phyloP scores from a whole-genome alignment of 2,329 filamentous ascomycete species.

The Aspergillus intermedius region DNA sequence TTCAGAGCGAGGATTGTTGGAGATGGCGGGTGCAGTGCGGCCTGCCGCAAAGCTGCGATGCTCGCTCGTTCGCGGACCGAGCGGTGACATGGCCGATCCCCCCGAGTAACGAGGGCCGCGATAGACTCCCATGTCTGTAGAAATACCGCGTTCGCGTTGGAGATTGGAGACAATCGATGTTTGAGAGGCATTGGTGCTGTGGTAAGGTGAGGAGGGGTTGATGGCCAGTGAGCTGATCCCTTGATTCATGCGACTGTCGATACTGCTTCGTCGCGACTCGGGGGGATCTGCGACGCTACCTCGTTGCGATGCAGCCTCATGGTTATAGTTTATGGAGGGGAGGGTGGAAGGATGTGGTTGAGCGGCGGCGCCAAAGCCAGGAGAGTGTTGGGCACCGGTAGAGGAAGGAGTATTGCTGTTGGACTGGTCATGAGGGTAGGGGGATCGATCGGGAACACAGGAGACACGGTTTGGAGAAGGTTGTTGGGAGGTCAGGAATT shows the following conservation, averaged over 20 bases:
- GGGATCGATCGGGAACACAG: slow-evolving; percentile 35
- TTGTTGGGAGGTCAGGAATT: slow-evolving; percentile 40
- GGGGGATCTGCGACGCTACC: slow-evolving; percentile 35
- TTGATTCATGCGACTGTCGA: slow-evolving; percentile 46
- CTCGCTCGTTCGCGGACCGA: slow-evolving; percentile 34
- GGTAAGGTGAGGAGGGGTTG: slow-evolving; percentile 43
- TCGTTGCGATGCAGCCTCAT: slow-evolving; percentile 45
- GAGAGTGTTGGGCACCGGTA: slow-evolving; percentile 33
- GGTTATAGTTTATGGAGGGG: slow-evolving; percentile 55
- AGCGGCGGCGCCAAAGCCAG: slow-evolving; percentile 32
- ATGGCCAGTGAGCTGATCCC: slow-evolving; percentile 43
- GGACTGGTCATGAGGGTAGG: slow-evolving; percentile 36
- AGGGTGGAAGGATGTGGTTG: slow-evolving; percentile 37
- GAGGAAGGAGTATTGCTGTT: slow-evolving; percentile 29
- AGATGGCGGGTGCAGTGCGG: slow-evolving; percentile 44
- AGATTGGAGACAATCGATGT: slow-evolving; percentile 40
- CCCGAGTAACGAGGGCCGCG: slow-evolving; percentile 37
- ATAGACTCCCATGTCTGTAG: slow-evolving; percentile 33
- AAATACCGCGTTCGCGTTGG: slow-evolving; percentile 38
- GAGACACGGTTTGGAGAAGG: slow-evolving; percentile 40
- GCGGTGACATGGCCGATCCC: slow-evolving; percentile 35
- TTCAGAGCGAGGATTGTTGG: slow-evolving; percentile 43
- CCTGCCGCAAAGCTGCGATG: slow-evolving; percentile 39
- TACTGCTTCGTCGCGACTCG: slow-evolving; percentile 44
- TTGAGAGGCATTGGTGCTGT: slow-evolving; percentile 42